A percentile compares a stretch with the other conserved stretches of the same genome.
phyloP scores from a whole-genome alignment of 257 asterid genomes.

The Fraxinus anomala region DNA sequence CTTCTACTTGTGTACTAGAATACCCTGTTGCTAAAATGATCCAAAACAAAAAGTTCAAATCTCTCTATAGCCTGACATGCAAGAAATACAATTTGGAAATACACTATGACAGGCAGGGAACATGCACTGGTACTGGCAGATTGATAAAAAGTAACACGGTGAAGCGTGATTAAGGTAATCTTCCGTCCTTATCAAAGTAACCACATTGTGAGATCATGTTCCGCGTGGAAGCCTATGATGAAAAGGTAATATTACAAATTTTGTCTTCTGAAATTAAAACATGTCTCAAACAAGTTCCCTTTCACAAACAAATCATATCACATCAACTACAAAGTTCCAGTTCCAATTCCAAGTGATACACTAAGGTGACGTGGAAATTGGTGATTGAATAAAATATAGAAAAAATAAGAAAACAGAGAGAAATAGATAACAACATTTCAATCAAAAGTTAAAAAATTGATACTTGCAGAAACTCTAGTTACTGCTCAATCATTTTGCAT shows the following conservation, averaged over 20 bases:
- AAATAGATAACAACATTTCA: not conserved
- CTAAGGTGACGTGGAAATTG: not conserved
- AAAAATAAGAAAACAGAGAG: not conserved
- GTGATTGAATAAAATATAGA: not conserved
- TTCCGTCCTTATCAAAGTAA: not conserved
- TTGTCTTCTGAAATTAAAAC: not conserved
- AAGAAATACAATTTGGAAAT: conserved; percentile 19
- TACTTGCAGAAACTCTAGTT: not conserved
- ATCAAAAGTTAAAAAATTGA: not conserved
- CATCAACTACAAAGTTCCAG: not conserved
- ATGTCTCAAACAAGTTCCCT: not conserved
- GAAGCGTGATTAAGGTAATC: not conserved
- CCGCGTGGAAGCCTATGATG: not conserved
- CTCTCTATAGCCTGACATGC: conserved; percentile 22
- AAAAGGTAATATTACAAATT: not conserved
- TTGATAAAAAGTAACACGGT: not conserved
- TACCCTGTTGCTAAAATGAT: conserved; percentile 41
- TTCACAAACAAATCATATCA: not conserved
- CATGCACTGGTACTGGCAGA: not conserved
- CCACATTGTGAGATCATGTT: not conserved
- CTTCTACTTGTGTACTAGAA: conserved; percentile 52
- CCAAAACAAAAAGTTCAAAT: conserved; percentile 17
- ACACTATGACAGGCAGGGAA: conserved; percentile 1
- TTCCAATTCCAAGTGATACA: not conserved
- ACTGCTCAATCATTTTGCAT: not conserved